Conservation (phyloP, 2,329 filamentous ascomycete species). For the Elsinoe ampelina region DNA sequence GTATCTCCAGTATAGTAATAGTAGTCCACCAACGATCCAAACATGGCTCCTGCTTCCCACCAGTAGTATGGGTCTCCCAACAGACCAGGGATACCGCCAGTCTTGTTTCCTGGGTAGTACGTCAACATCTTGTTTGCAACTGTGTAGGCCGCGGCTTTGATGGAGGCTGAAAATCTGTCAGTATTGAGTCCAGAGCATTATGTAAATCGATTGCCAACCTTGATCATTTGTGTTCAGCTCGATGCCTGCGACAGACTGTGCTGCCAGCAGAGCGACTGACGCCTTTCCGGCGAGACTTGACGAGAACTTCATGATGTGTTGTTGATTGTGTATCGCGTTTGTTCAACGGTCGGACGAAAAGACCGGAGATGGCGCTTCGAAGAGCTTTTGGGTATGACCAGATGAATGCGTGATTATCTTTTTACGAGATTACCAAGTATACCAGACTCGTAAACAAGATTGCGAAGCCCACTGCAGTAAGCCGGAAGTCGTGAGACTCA, state of each 20-base stretch:
- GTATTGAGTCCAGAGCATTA: neutral
- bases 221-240: conserved; percentile 19
- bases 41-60: conserved; percentile 57
- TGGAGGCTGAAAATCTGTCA: conserved; percentile 27
- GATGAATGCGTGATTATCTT: neutral
- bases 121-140: conserved; percentile 42
- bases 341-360: neutral
- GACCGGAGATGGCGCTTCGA: neutral
- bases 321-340: neutral
- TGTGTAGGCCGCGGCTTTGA: conserved; percentile 26
- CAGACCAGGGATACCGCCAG: conserved; percentile 43
- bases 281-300: conserved; percentile 13
- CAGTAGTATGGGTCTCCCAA: conserved; percentile 62
- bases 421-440: neutral
- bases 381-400: neutral
- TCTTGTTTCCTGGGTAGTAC: conserved; percentile 45
- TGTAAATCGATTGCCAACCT: conserved; percentile 1
- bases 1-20: conserved; percentile 58
- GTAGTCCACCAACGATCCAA: conserved; percentile 61
- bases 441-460: conserved; percentile 4
- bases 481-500: neutral
- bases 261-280: conserved; percentile 16
- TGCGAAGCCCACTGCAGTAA: neutral
- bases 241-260: conserved; percentile 17
- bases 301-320: conserved; percentile 17